These are phyloP conservation scores for Casuarina cunninghamiana DNA, from an alignment of 306 rosid genomes.

Conservation along the genomic window DNA sequence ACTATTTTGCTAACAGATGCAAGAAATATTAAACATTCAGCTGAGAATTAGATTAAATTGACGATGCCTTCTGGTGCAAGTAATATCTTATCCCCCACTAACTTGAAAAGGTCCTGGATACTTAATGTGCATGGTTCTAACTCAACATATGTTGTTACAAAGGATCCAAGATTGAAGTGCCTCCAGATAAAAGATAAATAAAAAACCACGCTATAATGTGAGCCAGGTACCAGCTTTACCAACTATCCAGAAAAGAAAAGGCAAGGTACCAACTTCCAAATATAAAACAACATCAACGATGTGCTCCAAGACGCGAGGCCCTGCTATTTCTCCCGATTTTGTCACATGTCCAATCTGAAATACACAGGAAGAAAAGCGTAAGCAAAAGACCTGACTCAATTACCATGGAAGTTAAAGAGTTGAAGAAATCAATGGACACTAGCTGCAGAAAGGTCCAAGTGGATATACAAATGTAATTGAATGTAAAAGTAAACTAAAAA, in stretches of 20 bases:
- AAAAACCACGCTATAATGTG: slow-evolving; percentile 6
- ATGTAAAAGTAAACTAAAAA: not conserved
- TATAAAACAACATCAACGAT: slow-evolving; percentile 90
- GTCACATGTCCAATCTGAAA: slow-evolving; percentile 89
- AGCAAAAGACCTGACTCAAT: not conserved
- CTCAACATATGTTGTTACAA: not conserved
- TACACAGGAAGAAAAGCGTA: slow-evolving; percentile 23
- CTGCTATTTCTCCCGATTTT: slow-evolving; percentile 91
- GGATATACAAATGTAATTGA: too few species aligned
- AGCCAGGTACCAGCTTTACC: slow-evolving; percentile 11
- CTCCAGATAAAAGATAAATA: slow-evolving; percentile 17
- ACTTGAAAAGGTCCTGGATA: not conserved
- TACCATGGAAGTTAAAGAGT: slow-evolving; percentile 18
- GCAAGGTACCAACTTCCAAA: slow-evolving; percentile 83
- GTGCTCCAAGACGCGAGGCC: slow-evolving; percentile 94
- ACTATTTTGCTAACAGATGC: slow-evolving; percentile 12
- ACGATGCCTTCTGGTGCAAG: not conserved
- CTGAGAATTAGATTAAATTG: not conserved
- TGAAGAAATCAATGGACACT: slow-evolving; percentile 17
- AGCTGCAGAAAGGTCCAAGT: slow-evolving; percentile 12
- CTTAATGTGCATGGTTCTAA: not conserved
- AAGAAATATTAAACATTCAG: not conserved
- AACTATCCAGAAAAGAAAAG: slow-evolving; percentile 34
- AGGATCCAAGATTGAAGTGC: slow-evolving; percentile 9
- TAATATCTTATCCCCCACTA: not conserved